Evolutionary conservation across 495 filamentous ascomycete genomes (phyloP).

Genomic region (Aspergillus nidulans): DNA sequence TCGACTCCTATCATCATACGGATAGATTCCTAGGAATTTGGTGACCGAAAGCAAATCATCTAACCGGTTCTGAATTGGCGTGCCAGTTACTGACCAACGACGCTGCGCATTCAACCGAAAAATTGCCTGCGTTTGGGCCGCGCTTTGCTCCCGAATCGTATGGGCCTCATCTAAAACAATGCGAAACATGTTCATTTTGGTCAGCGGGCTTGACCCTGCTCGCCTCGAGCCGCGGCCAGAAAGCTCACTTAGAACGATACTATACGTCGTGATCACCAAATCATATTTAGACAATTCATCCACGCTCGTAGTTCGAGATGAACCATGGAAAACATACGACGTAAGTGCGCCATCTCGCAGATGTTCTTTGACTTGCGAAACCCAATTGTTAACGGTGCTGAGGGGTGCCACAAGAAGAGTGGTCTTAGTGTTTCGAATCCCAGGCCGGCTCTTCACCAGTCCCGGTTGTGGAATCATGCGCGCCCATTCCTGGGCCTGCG

Average conservation of each 20-base stretch:
- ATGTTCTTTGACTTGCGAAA: constrained; percentile 81
- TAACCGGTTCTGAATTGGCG: constrained; percentile 84
- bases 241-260: constrained; percentile 76
- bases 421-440: constrained; percentile 64
- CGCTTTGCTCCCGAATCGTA: constrained; percentile 79
- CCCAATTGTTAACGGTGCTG: constrained; percentile 89
- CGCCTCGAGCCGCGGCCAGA: constrained; percentile 54
- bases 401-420: constrained; percentile 90
- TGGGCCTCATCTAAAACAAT: constrained; percentile 96
- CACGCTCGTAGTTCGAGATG: constrained; percentile 62
- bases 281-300: constrained; percentile 68
- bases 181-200: constrained; percentile 81
- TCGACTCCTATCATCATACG: constrained; percentile 72
- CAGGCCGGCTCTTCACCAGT: constrained; percentile 33
- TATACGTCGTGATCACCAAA: constrained; percentile 88
- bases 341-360: constrained; percentile 54
- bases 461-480: constrained; percentile 20
- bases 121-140: constrained; percentile 76
- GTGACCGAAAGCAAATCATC: constrained; percentile 89
- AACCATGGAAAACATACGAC: constrained; percentile 82
- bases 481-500: constrained; percentile 54
- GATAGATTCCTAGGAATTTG: constrained; percentile 79
- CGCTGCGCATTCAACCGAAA: constrained; percentile 75
- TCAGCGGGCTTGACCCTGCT: constrained; percentile 57
- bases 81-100: constrained; percentile 94